phyloP scores from a whole-genome alignment of 2,329 filamentous ascomycete genomes.

The Botrytis fabae region DNA sequence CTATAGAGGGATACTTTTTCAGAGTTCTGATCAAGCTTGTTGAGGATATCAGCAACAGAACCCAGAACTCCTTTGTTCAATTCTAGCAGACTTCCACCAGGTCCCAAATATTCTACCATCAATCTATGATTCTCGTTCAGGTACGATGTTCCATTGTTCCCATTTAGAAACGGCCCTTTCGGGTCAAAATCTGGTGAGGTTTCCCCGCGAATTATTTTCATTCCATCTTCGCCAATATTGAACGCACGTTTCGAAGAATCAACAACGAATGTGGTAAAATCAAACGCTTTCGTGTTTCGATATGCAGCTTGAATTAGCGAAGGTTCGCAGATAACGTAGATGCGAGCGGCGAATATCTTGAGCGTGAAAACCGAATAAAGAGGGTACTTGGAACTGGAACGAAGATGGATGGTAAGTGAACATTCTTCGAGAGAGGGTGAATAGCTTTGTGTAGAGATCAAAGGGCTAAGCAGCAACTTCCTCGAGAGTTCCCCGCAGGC shows the following conservation, averaged over 20 bases:
- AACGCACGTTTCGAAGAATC: slow-evolving; percentile 45
- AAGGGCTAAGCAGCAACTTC: neutral
- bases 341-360: slow-evolving; percentile 46
- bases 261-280: slow-evolving; percentile 47
- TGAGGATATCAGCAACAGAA: slow-evolving; percentile 42
- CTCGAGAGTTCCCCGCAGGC: neutral
- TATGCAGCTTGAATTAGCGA: slow-evolving; percentile 45
- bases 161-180: slow-evolving; percentile 32
- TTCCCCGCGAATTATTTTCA: slow-evolving; percentile 39
- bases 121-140: slow-evolving; percentile 42
- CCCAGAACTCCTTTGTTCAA: slow-evolving; percentile 44
- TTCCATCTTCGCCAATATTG: slow-evolving; percentile 41
- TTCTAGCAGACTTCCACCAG: slow-evolving; percentile 42
- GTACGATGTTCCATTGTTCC: slow-evolving; percentile 40
- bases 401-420: slow-evolving; percentile 28
- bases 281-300: slow-evolving; percentile 44
- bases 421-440: neutral
- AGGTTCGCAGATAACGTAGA: slow-evolving; percentile 50
- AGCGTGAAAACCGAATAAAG: slow-evolving; percentile 46
- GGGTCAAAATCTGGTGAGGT: slow-evolving; percentile 35
- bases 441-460: neutral
- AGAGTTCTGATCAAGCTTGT: slow-evolving; percentile 37
- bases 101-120: slow-evolving; percentile 41
- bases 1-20: slow-evolving; percentile 42
- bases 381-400: slow-evolving; percentile 29